Conservation (phyloP, 2,329 filamentous ascomycete genomes). For the Fulvia fulva region DNA sequence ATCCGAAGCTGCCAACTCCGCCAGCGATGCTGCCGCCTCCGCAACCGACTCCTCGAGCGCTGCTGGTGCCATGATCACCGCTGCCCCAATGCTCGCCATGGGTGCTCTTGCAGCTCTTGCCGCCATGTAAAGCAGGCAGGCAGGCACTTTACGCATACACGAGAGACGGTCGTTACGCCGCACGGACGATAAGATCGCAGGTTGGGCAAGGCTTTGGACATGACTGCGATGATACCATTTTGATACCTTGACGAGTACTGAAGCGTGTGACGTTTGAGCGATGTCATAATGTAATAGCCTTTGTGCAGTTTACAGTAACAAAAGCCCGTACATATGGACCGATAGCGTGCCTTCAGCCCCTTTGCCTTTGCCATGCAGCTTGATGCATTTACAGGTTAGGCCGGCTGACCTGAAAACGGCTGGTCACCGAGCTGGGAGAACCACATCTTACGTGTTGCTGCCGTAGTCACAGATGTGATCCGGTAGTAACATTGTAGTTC, state of each 20-base stretch:
- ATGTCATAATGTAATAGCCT: not conserved
- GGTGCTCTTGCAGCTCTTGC: constrained; percentile 43
- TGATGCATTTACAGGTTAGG: too few species aligned
- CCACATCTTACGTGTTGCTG: too few species aligned
- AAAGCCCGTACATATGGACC: not conserved
- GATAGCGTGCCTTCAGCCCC: not conserved
- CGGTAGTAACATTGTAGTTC: too few species aligned
- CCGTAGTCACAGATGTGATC: too few species aligned
- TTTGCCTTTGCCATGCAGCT: too few species aligned
- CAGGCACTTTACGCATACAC: not conserved
- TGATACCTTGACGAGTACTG: not conserved
- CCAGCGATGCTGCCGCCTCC: constrained; percentile 19
- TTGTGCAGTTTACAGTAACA: not conserved
- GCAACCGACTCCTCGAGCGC: constrained; percentile 10
- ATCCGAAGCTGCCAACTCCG: constrained; percentile 14
- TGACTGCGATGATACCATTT: not conserved
- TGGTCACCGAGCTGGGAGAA: too few species aligned
- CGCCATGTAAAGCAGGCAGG: not conserved
- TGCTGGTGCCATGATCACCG: constrained; percentile 29
- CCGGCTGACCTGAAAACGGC: too few species aligned
- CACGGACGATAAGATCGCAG: not conserved
- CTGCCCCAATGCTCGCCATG: constrained; percentile 34
- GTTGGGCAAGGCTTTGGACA: not conserved
- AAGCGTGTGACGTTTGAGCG: not conserved
- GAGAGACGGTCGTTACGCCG: not conserved